Percentiles rank a stretch among this genome's conserved stretches.
phyloP scores from a whole-genome alignment of 2,329 filamentous ascomycete genomes.

The Juglanconis juglandina region DNA sequence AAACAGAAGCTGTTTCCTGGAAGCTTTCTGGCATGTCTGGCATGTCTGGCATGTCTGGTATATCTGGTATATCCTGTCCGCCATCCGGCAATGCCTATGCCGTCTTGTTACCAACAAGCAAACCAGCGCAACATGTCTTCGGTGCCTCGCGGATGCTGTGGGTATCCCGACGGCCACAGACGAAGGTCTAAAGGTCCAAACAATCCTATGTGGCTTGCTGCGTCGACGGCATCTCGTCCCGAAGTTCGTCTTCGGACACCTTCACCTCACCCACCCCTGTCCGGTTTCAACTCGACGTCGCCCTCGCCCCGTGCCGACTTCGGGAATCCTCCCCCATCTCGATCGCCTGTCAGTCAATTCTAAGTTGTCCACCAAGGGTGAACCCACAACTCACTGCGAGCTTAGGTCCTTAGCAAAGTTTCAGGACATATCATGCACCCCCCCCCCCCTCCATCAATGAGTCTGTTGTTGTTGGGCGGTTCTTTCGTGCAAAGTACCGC shows the following conservation, averaged over 20 bases:
- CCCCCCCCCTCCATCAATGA: neutral
- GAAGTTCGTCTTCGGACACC: neutral
- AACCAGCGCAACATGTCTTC: no score
- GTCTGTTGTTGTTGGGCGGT: no score
- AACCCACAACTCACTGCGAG: slow-evolving; percentile 2
- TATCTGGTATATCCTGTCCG: no score
- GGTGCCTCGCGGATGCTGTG: no score
- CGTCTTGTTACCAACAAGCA: no score
- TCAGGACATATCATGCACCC: slow-evolving; percentile 9
- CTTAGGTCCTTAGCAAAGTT: slow-evolving; percentile 11
- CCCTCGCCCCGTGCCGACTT: neutral
- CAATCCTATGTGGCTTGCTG: no score
- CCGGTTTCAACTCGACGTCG: neutral
- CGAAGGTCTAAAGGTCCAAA: no score
- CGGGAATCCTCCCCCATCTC: neutral
- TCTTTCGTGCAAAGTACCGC: neutral
- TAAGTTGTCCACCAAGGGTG: neutral
- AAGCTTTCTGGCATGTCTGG: no score
- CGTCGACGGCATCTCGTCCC: no score
- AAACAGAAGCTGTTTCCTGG: no score
- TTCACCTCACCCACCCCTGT: neutral
- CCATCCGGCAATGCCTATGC: no score
- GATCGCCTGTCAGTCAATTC: neutral
- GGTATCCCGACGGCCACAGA: neutral
- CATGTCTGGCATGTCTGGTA: no score